phyloP scores from a whole-genome alignment of 2,329 filamentous ascomycete genomes.

The Thermothelomyces thermophilus region DNA sequence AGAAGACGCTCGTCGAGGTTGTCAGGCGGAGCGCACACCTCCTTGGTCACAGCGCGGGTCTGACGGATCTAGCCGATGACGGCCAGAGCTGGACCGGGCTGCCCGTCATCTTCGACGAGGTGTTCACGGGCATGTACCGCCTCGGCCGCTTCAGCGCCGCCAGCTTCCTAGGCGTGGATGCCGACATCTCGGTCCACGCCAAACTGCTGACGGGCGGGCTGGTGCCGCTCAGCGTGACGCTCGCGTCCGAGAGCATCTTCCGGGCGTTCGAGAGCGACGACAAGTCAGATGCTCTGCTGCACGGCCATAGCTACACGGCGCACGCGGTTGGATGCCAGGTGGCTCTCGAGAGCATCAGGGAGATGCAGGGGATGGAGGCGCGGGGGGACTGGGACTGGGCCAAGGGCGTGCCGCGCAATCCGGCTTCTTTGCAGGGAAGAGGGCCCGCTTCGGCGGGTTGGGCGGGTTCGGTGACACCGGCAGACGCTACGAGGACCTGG shows the following conservation, averaged over 20 bases:
- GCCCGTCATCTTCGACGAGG: constrained; percentile 77
- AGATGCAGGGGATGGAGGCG: constrained; percentile 53
- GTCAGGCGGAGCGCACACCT: constrained; percentile 55
- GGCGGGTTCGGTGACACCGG: neutral
- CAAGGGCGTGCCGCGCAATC: constrained; percentile 29
- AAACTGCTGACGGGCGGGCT: constrained; percentile 79
- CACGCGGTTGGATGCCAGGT: constrained; percentile 77
- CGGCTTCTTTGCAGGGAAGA: neutral
- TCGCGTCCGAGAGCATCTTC: constrained; percentile 69
- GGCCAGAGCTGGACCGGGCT: constrained; percentile 59
- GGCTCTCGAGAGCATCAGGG: constrained; percentile 57
- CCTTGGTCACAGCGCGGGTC: constrained; percentile 12
- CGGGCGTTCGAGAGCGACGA: constrained; percentile 61
- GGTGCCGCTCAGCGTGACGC: constrained; percentile 68
- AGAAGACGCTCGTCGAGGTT: constrained; percentile 60
- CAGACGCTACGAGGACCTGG: constrained; percentile 11
- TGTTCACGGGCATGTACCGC: constrained; percentile 80
- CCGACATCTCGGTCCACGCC: constrained; percentile 75
- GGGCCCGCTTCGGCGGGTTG: too few relatives aligned
- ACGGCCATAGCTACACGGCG: constrained; percentile 83
- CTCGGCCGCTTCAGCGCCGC: constrained; percentile 66
- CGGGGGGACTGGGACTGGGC: constrained; percentile 51
- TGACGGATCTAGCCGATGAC: constrained; percentile 10
- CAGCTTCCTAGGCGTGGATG: constrained; percentile 59
- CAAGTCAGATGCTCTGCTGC: constrained; percentile 72